These are phyloP conservation scores for Ophiostoma pallidulum DNA, from an alignment of 2,329 filamentous ascomycete genomes.

Conservation along the genomic window DNA sequence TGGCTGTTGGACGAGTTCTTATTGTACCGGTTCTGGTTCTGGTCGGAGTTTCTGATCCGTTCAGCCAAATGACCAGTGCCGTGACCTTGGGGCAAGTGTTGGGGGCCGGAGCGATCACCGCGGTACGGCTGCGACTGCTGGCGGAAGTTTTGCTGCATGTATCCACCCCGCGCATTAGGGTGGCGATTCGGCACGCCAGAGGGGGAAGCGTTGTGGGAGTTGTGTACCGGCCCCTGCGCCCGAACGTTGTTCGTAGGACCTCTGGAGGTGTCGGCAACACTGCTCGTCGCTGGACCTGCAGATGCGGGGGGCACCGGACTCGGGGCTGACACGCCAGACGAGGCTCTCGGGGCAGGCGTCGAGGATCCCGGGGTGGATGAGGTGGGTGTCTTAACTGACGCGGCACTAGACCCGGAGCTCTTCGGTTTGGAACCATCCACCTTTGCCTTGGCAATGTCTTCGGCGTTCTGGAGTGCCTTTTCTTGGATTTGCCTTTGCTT, in stretches of 20 bases:
- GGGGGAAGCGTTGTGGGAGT: slow-evolving; percentile 21
- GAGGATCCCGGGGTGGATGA: slow-evolving; percentile 2
- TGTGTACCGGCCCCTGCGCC: slow-evolving; percentile 6
- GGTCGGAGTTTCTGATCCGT: slow-evolving; percentile 42
- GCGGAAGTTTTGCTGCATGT: slow-evolving; percentile 37
- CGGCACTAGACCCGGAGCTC: slow-evolving; percentile 16
- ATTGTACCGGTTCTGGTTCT: slow-evolving; percentile 26
- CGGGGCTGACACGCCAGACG: neutral
- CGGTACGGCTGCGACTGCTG: slow-evolving; percentile 38
- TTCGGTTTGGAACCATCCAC: slow-evolving; percentile 42
- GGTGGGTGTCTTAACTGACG: neutral
- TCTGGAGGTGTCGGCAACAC: neutral
- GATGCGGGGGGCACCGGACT: neutral
- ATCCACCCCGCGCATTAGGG: slow-evolving; percentile 38
- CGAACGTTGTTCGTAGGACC: slow-evolving; percentile 6
- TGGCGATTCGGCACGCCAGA: slow-evolving; percentile 33
- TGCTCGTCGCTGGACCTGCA: neutral
- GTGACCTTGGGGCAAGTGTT: slow-evolving; percentile 31
- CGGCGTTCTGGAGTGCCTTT: slow-evolving; percentile 69
- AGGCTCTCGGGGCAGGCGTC: slow-evolving; percentile 5
- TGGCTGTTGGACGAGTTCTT: slow-evolving; percentile 27
- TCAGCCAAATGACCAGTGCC: slow-evolving; percentile 39
- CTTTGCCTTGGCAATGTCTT: slow-evolving; percentile 46
- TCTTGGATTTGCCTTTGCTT: slow-evolving; percentile 92
- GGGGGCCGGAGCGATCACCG: slow-evolving; percentile 36